Base-by-base conservation (phyloP, 495 filamentous ascomycete species). In the Geopyxis carbonaria region DNA sequence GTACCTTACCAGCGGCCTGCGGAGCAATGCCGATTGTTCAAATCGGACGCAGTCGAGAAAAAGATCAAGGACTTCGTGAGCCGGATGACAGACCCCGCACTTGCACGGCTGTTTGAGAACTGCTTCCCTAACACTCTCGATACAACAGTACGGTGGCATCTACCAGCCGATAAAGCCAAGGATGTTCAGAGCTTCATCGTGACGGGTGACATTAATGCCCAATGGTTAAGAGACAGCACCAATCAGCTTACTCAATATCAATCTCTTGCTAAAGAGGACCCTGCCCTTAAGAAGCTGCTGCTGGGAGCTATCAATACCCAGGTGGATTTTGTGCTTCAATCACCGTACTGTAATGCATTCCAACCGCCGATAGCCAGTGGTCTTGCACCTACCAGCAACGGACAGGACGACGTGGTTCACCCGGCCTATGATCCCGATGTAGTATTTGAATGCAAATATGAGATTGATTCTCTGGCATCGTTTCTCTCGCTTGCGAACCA, bases 401-500 rank as follows among this genome's bases (percentile, higher is more conserved):
- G 79, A 1, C 78, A 91, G 47, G 68, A 75, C 20, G 89, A 99
- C 51, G 61, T 51, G 10, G 89, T 99, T 0, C 82, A 93, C 50
- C 89, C 89, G 1, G 63, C 64, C 2, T 94, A 89, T 52, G 82
- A 93, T 49, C 76, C 75, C 5, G 70, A 69, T 0, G 69, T 72
- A 35, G 89, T 99, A 7, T 99, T 89, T 51, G 89, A 99, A 57
- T 99, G 89, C 69, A 99, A 99, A 60, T 99, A 94, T 59, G 89
- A 99, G 61, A 70, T 99, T 4, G 89, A 99, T 58, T 94, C 86
- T 1, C 68, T 99, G 0, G 89, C 85, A 2, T 73, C 83, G 55
- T 99, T 99, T 60, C 73, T 99, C 9, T 68, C 78, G 3, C 61
- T 99, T 27, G 72, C 68, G 1, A 93, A 87, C 45, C 73, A 89